Conservation (phyloP, 345 rosid species). For the Hibiscus syriacus region DNA sequence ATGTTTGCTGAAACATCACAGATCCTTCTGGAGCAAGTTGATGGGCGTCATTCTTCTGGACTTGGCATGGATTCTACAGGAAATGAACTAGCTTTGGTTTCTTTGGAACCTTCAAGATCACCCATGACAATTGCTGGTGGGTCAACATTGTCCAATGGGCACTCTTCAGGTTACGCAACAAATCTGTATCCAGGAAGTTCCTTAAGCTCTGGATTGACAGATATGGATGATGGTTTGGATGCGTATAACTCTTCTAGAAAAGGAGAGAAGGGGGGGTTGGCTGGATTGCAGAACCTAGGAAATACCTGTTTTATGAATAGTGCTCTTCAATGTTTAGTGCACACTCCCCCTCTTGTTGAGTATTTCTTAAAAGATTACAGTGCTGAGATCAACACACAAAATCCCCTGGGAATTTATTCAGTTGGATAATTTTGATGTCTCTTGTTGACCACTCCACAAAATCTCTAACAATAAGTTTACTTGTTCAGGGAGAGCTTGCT, state of each 20-base stretch:
- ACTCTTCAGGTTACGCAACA: constrained; percentile 36
- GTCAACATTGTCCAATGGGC: constrained; percentile 66
- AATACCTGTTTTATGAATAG: constrained; percentile 98
- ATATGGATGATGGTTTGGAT: constrained; percentile 35
- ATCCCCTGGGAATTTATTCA: constrained; percentile 53
- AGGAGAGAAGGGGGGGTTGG: constrained; percentile 65
- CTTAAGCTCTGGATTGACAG: constrained; percentile 29
- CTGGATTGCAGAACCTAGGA: constrained; percentile 90
- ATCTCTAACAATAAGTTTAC: constrained; percentile 18
- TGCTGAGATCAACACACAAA: constrained; percentile 64
- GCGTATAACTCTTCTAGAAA: constrained; percentile 32
- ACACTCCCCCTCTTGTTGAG: constrained; percentile 71
- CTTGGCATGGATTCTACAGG: constrained; percentile 48
- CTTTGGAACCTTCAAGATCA: constrained; percentile 58
- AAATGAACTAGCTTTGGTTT: constrained; percentile 66
- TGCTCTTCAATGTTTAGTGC: constrained; percentile 85
- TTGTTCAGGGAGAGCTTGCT: constrained; percentile 88
- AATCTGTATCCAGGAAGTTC: constrained; percentile 32
- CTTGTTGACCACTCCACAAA: neutral
- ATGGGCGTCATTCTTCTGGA: constrained; percentile 33
- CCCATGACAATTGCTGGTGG: constrained; percentile 74
- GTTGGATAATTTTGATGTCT: neutral
- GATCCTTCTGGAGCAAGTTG: constrained; percentile 73
- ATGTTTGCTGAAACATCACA: constrained; percentile 25
- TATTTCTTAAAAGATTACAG: constrained; percentile 81